phyloP scores from a whole-genome alignment of 2,329 filamentous ascomycete genomes.

The Juglanconis oblonga region DNA sequence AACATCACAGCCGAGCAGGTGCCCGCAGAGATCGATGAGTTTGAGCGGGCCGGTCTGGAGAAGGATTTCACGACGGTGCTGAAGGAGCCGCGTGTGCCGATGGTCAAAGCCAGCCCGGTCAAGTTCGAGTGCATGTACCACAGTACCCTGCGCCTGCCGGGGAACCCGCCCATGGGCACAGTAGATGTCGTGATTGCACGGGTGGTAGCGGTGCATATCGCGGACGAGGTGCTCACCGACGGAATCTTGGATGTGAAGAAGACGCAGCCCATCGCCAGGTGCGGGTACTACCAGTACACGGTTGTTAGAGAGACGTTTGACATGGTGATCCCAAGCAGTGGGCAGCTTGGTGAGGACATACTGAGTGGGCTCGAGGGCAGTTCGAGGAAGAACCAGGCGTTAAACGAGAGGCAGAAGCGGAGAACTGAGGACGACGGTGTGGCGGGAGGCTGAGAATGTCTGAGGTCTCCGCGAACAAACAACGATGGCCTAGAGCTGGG shows the following conservation, averaged over 20 bases:
- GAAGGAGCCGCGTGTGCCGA: constrained; percentile 33
- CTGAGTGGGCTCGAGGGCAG: constrained; percentile 22
- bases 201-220: constrained; percentile 57
- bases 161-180: constrained; percentile 54
- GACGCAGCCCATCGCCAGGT: constrained; percentile 57
- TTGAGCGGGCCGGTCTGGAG: constrained; percentile 44
- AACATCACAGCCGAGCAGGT: constrained; percentile 53
- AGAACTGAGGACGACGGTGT: neutral
- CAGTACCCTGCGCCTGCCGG: constrained; percentile 51
- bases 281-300: constrained; percentile 58
- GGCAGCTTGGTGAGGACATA: constrained; percentile 14
- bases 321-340: constrained; percentile 45
- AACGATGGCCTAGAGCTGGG: neutral
- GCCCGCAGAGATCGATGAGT: constrained; percentile 50
- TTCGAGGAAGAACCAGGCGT: neutral
- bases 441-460: neutral
- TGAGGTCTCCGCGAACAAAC: neutral
- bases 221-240: constrained; percentile 51
- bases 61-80: constrained; percentile 41
- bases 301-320: constrained; percentile 56
- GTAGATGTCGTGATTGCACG: constrained; percentile 57
- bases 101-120: constrained; percentile 54
- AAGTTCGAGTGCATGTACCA: constrained; percentile 59
- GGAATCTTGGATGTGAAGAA: constrained; percentile 54
- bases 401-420: neutral